Evolutionary conservation across 257 asterid species (phyloP).

Genomic region (Mitragyna speciosa): DNA sequence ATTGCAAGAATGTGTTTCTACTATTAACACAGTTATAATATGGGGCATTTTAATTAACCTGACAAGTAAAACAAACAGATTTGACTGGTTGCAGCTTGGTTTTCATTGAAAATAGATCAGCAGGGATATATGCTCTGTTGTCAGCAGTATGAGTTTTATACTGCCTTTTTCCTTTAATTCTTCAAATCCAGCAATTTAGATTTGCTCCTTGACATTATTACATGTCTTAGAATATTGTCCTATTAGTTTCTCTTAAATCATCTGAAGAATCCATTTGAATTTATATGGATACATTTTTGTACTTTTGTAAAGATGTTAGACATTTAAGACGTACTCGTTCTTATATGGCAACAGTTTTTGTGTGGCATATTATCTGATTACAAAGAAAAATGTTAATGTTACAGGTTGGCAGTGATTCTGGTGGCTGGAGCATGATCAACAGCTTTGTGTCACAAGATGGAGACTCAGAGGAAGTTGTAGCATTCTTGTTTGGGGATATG

Average conservation of each 20-base stretch:
- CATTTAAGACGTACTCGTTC: neutral
- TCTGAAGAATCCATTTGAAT: neutral
- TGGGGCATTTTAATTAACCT: neutral
- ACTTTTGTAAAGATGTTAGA: neutral
- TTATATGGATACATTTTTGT: neutral
- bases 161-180: neutral
- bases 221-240: neutral
- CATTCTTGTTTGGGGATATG: constrained; percentile 95
- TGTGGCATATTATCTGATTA: neutral
- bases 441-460: constrained; percentile 61
- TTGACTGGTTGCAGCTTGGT: neutral
- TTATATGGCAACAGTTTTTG: neutral
- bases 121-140: neutral
- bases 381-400: neutral
- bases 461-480: constrained; percentile 59
- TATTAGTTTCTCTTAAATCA: neutral
- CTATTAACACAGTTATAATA: neutral
- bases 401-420: constrained; percentile 83
- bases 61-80: neutral
- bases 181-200: neutral
- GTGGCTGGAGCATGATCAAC: constrained; percentile 71
- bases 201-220: neutral
- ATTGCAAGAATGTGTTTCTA: neutral
- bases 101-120: neutral
- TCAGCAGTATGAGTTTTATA: neutral